Conservation (phyloP, 164 flowering plant species). For the Vitis rotundifolia region DNA sequence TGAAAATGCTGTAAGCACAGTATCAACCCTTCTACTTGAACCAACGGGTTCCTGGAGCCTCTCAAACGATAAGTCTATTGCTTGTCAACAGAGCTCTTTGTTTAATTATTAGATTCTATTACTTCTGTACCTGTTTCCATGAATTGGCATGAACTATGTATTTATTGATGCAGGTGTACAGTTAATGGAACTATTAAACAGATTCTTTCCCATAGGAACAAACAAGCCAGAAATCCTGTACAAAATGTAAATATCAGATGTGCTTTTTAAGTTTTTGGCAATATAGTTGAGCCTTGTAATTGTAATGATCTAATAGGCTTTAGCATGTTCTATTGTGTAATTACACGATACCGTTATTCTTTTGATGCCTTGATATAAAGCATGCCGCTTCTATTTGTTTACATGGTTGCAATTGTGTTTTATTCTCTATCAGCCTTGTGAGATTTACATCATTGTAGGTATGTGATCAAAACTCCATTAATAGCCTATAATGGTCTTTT, state of each 20-base stretch:
- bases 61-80: not conserved
- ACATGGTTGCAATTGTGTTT: not conserved
- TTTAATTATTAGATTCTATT: not conserved
- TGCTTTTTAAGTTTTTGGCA: not conserved
- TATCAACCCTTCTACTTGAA: too few relatives aligned
- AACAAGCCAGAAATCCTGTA: conserved; percentile 21
- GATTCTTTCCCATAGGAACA: conserved; percentile 25
- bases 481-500: not conserved
- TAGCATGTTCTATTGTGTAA: conserved; percentile 2
- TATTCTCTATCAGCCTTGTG: not conserved
- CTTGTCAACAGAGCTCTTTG: not conserved
- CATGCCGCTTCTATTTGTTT: conserved; percentile 1
- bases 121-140: not conserved
- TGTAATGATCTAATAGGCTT: not conserved
- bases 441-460: not conserved
- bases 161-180: conserved; percentile 43
- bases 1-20: too few relatives aligned
- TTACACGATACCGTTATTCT: not conserved
- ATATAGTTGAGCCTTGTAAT: conserved; percentile 9
- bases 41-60: too few relatives aligned
- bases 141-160: not conserved
- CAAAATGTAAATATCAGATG: conserved; percentile 19
- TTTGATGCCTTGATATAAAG: not conserved
- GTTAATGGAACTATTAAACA: conserved; percentile 13
- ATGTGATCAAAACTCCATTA: not conserved